phyloP scores from a whole-genome alignment of 768 basidiomycete genomes.

The Lentinula guzmanii region DNA sequence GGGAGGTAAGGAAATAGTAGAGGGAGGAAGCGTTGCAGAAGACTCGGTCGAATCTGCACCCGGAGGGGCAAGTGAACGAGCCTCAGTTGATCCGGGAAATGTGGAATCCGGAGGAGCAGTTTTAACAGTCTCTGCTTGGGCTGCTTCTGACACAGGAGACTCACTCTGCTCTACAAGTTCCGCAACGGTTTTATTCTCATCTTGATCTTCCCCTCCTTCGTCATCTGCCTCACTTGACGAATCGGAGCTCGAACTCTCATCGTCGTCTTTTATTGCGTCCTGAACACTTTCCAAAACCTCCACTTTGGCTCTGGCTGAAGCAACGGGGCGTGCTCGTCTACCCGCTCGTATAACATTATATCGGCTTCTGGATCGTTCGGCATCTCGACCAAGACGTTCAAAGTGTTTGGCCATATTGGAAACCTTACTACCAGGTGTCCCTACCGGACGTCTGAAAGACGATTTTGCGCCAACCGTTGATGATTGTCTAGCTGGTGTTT shows the following conservation, averaged over 20 bases:
- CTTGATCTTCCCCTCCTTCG: slow-evolving; percentile 21
- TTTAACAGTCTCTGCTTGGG: slow-evolving; percentile 18
- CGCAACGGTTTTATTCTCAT: slow-evolving; percentile 17
- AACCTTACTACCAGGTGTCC: slow-evolving; percentile 61
- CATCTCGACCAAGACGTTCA: slow-evolving; percentile 75
- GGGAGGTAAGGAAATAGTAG: slow-evolving; percentile 40
- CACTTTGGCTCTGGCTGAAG: slow-evolving; percentile 81
- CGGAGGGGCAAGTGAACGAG: not conserved
- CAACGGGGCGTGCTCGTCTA: slow-evolving; percentile 84
- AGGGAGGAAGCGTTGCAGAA: slow-evolving; percentile 12
- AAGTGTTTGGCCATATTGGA: slow-evolving; percentile 88
- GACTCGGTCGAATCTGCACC: not conserved
- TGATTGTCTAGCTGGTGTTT: slow-evolving; percentile 35
- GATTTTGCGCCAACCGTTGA: slow-evolving; percentile 39
- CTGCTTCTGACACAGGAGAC: slow-evolving; percentile 20
- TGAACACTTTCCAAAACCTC: slow-evolving; percentile 85
- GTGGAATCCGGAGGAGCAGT: slow-evolving; percentile 18
- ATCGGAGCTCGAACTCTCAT: slow-evolving; percentile 70
- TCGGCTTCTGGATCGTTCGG: slow-evolving; percentile 66
- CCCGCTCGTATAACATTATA: slow-evolving; percentile 79
- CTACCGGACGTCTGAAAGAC: slow-evolving; percentile 47
- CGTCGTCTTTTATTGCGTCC: slow-evolving; percentile 77
- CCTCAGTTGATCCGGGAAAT: slow-evolving; percentile 1
- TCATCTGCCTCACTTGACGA: slow-evolving; percentile 33
- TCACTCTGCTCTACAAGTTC: slow-evolving; percentile 19